These are phyloP conservation scores for Xanthoconium separans DNA, from an alignment of 1,284 basidiomycete species.

Conservation along the genomic window DNA sequence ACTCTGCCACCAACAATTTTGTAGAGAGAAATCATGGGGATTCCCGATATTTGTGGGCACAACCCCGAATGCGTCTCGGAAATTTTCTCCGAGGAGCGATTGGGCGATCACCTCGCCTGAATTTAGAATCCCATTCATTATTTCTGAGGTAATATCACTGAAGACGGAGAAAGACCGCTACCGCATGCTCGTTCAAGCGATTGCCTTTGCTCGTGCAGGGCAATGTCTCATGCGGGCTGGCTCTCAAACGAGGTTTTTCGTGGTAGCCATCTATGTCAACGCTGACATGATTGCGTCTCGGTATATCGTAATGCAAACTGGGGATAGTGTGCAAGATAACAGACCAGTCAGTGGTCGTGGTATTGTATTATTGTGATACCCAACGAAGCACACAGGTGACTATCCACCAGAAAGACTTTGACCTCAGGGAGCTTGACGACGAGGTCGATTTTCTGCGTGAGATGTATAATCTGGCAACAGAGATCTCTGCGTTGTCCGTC, in stretches of 20 bases:
- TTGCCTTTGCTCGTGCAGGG: not conserved
- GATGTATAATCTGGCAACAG: slow-evolving; percentile 5
- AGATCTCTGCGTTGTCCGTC: not conserved
- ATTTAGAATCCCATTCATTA: not conserved
- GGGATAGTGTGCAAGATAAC: not conserved
- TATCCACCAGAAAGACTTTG: slow-evolving; percentile 3
- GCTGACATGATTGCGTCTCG: not conserved
- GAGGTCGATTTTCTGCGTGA: slow-evolving; percentile 5
- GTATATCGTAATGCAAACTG: slow-evolving; percentile 4
- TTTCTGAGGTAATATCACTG: slow-evolving; percentile 3
- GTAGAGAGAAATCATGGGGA: not conserved
- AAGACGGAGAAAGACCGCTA: not conserved
- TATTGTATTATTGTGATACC: not conserved
- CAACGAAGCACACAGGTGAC: not conserved
- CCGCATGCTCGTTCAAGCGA: slow-evolving; percentile 2
- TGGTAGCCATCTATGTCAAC: not conserved
- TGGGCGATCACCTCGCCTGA: not conserved
- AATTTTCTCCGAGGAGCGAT: not conserved
- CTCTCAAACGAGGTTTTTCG: not conserved
- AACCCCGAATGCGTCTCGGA: not conserved
- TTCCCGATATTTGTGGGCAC: not conserved
- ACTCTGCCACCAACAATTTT: not conserved
- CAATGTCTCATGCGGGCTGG: not conserved
- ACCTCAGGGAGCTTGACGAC: not conserved
- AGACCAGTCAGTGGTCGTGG: not conserved